phyloP scores from a whole-genome alignment of 768 basidiomycete genomes.

The Mycena vitilis region DNA sequence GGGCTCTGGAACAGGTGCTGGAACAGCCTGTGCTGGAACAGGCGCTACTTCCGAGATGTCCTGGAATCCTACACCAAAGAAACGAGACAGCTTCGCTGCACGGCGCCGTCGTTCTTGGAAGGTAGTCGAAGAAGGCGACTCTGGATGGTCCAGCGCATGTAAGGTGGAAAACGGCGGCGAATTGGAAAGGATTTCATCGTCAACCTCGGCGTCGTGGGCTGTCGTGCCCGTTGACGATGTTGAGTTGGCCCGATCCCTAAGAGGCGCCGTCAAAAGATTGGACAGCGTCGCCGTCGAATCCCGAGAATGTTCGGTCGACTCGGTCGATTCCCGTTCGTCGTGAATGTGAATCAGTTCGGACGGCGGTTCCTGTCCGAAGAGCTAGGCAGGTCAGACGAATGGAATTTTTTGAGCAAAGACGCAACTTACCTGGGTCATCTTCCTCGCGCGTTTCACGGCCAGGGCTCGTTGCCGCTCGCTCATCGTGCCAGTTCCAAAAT shows the following conservation, averaged over 20 bases:
- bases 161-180: slow-evolving; percentile 28
- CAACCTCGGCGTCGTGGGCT: slow-evolving; percentile 5
- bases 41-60: slow-evolving; percentile 46
- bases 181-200: slow-evolving; percentile 9
- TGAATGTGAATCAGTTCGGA: slow-evolving; percentile 52
- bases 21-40: no score
- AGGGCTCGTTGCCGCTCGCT: slow-evolving; percentile 51
- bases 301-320: slow-evolving; percentile 22
- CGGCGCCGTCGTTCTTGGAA: slow-evolving; percentile 54
- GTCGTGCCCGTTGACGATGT: slow-evolving; percentile 20
- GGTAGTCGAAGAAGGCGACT: slow-evolving; percentile 5
- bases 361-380: slow-evolving; percentile 64
- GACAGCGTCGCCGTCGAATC: slow-evolving; percentile 39
- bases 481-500: slow-evolving; percentile 37
- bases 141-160: slow-evolving; percentile 11
- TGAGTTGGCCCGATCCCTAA: slow-evolving; percentile 32
- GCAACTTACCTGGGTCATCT: slow-evolving; percentile 61
- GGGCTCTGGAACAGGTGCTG: slow-evolving; percentile 6
- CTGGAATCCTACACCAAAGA: slow-evolving; percentile 66
- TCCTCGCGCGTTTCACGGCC: slow-evolving; percentile 59
- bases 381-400: slow-evolving; percentile 42
- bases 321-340: slow-evolving; percentile 33
- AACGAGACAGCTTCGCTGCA: slow-evolving; percentile 65
- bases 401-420: neutral
- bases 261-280: slow-evolving; percentile 5